phyloP scores from a whole-genome alignment of 2,329 filamentous ascomycete species.

The Phialophora chinensis region DNA sequence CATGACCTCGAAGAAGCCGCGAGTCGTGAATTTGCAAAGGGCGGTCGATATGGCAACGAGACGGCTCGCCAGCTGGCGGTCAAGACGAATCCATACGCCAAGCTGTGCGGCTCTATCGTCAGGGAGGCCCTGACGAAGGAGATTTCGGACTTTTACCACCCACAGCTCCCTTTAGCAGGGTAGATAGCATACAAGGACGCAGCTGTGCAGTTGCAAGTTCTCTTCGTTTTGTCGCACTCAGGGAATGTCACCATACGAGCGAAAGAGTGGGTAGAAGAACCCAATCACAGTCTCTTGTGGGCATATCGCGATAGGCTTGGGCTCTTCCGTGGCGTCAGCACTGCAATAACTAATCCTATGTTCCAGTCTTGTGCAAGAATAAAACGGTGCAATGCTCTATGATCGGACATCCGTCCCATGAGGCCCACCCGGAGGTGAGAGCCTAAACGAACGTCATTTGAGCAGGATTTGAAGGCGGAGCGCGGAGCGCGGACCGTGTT shows the following conservation, averaged over 20 bases:
- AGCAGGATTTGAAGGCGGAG: neutral
- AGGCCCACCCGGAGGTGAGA: neutral
- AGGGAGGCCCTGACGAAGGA: conserved; percentile 65
- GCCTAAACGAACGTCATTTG: neutral
- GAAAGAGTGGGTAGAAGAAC: neutral
- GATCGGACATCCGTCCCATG: neutral
- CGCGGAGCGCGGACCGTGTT: neutral
- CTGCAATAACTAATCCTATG: neutral
- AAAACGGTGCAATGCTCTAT: too few species aligned
- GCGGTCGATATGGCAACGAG: conserved; percentile 62
- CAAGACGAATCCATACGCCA: conserved; percentile 67
- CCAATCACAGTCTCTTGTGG: neutral
- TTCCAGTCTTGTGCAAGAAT: too few species aligned
- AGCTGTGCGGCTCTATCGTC: conserved; percentile 67
- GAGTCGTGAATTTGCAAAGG: conserved; percentile 60
- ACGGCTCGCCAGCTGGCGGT: conserved; percentile 64
- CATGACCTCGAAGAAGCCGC: conserved; percentile 61
- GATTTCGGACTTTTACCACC: conserved; percentile 45
- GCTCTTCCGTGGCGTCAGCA: neutral
- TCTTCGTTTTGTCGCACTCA: neutral
- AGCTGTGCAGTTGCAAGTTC: neutral
- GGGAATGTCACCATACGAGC: neutral
- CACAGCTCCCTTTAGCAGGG: conserved; percentile 2
- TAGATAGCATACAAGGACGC: neutral
- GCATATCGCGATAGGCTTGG: neutral